Base-by-base conservation (phyloP, 1,284 basidiomycete genomes). In the Ustilago loliicola region DNA sequence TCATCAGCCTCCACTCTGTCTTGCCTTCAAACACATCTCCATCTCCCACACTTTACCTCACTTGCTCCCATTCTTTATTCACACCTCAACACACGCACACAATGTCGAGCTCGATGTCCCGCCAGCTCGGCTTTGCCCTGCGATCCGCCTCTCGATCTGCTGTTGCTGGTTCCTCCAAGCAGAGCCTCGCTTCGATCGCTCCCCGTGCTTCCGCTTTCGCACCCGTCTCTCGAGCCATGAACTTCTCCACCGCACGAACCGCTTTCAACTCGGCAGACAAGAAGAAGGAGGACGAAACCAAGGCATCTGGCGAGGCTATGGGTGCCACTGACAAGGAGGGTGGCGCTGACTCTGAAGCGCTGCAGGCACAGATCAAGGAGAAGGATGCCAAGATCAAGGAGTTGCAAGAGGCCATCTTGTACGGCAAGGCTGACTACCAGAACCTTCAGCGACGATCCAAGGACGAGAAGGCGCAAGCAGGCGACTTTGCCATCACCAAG, bases 391-490 rank as follows among this genome's bases (percentile, higher is more conserved):
- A 77, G 72, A 85, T 86, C 69, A 85, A 85, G 74, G 79, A 85
- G 64, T 73, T 86, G 58, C 72, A 83, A 74, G 84, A 85, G 27
- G 72, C 80, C 10, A 53, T 85, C 52, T 72, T 85, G n/a, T 86
- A 84, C 59, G 83, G 83, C 45, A 83, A 87, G 71, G 97, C 96
- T 77, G 96, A 99, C 88, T 94, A 95, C 88, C 89, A 98, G 74
- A 99, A 98, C 87, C 89, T 98, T 57, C 94, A 96, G 86, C 92
- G 95, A 68, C 94, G 96, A 80, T 90, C 94, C 64, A 91, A 91
- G 30, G 91, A 94, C 74, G 96, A 99, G 88, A 95, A 94, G 89
- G 91, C 93, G 85, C 93, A 94, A 87, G 94, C 95, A 21, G 91
- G 92, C 72, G 95, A 98, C 88, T 96, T 93, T 88, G 96, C 95